Conservation (phyloP, 768 basidiomycete genomes). For the Phylloporus sp. region DNA sequence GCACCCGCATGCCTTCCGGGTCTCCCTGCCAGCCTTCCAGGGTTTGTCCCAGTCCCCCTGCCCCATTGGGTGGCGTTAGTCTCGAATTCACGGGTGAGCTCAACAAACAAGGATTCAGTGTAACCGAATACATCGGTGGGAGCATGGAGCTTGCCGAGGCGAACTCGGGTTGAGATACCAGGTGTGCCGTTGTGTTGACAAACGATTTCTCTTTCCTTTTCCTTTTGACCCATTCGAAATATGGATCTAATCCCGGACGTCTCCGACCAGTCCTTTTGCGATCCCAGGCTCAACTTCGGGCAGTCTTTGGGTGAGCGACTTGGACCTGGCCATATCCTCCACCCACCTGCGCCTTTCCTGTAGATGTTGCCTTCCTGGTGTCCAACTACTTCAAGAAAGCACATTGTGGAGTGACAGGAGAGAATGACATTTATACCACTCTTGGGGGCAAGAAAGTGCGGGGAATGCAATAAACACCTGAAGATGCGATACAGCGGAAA, state of each 20-base stretch:
- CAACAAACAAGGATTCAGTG: constrained; percentile 86
- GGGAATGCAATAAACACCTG: no score
- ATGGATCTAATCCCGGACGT: not conserved
- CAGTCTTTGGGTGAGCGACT: constrained; percentile 76
- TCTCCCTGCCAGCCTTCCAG: no score
- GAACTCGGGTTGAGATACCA: constrained; percentile 89
- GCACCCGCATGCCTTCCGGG: no score
- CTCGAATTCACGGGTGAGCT: constrained; percentile 94
- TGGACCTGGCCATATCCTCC: not conserved
- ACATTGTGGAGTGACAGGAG: constrained; percentile 36
- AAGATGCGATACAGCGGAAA: no score
- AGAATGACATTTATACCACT: constrained; percentile 26
- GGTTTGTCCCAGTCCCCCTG: no score
- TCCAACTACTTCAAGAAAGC: constrained; percentile 77
- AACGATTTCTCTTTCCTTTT: not conserved
- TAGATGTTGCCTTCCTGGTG: constrained; percentile 83
- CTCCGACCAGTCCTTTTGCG: constrained; percentile 73
- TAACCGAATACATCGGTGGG: constrained; percentile 95
- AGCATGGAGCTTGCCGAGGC: constrained; percentile 90
- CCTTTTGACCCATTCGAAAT: not conserved
- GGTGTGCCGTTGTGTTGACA: constrained; percentile 34
- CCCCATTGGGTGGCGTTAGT: constrained; percentile 78
- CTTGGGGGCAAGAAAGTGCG: constrained; percentile 24
- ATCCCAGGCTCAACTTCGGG: constrained; percentile 91
- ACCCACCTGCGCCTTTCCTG: no score